Base-by-base conservation (phyloP, 805 yeast genomes). In the Kuraishia molischiana region DNA sequence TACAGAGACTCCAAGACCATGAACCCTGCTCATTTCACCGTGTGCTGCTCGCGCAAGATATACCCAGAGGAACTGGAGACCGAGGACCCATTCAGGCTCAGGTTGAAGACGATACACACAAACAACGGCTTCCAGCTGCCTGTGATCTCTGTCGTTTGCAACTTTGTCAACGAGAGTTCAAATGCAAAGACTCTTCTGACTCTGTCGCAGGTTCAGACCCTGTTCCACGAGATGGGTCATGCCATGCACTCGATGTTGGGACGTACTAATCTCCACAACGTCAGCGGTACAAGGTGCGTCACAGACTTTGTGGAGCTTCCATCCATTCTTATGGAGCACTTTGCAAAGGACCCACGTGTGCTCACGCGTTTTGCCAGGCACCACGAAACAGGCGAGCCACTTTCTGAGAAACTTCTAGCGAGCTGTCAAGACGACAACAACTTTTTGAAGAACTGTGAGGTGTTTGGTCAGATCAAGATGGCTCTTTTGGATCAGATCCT, bases 181-280 rank as follows among this genome's bases (percentile, higher is more conserved):
- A 50, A 51, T 4, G 49, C 50, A 1, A 71, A 74, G 18, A 78
- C 89, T 22, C 61, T 84, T 15, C 59, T 90, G 29, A 66, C 79
- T 10, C 66, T 85, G 40, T 73, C 69, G 40, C 97, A 92, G 50
- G 87, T 90, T 17, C 95, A 90, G 49, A 92, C 98, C 0, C 62
- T 92, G 15, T 92, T 92, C 63, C 98, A 92, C 59, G 98, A 92
- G 59, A 87, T 92, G 95, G 98, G 98, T 1, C 98, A 92, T 58
- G 97, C 97, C 1, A 83, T 92, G 75, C 98, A 92, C 56, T 85
- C 97, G 3, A 90, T 92, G 95, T 62, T 92, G 17, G 98, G 97
- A 0, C 71, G 90, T 44, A 92, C 98, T 0, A 69, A 79, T 32
- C 61, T 90, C 37, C 98, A 92, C 54, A 92, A 87, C 54, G 81